phyloP scores from a whole-genome alignment of 768 basidiomycete species.

The Mycena indigotica region DNA sequence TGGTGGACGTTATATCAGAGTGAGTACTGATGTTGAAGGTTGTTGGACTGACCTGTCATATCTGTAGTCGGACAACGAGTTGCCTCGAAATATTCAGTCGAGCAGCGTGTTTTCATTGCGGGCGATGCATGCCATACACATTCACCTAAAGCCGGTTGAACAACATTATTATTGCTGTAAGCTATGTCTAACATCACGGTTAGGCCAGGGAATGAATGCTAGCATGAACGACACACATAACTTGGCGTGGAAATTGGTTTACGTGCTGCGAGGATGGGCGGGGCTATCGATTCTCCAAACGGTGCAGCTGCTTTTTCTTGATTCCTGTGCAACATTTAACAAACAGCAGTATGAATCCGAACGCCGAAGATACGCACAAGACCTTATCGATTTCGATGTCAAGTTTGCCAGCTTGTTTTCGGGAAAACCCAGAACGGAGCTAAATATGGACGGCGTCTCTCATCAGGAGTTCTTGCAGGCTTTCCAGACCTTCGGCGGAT shows the following conservation, averaged over 20 bases:
- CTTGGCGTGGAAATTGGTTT: conserved; percentile 65
- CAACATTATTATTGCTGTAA: not conserved
- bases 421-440: conserved; percentile 57
- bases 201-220: conserved; percentile 78
- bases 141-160: conserved; percentile 59
- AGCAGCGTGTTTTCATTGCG: conserved; percentile 73
- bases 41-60: not conserved
- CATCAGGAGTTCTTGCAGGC: conserved; percentile 55
- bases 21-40: conserved; percentile 32
- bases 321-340: too few species aligned
- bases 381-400: conserved; percentile 73
- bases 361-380: conserved; percentile 67
- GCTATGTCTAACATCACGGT: not conserved
- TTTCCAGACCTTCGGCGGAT: conserved; percentile 55
- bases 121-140: conserved; percentile 78
- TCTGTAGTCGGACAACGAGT: conserved; percentile 71
- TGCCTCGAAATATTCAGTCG: conserved; percentile 59
- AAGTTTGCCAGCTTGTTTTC: conserved; percentile 69
- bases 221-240: conserved; percentile 79
- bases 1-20: conserved; percentile 80
- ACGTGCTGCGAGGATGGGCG: conserved; percentile 59
- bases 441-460: conserved; percentile 51
- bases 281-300: conserved; percentile 50
- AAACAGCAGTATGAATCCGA: conserved; percentile 65
- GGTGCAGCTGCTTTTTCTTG: conserved; percentile 37